A percentile compares a stretch with the other conserved stretches of the same genome.
These are phyloP conservation scores for Paraphoma chrysanthemicola DNA, from an alignment of 2,329 filamentous ascomycete genomes.

Conservation along the genomic window DNA sequence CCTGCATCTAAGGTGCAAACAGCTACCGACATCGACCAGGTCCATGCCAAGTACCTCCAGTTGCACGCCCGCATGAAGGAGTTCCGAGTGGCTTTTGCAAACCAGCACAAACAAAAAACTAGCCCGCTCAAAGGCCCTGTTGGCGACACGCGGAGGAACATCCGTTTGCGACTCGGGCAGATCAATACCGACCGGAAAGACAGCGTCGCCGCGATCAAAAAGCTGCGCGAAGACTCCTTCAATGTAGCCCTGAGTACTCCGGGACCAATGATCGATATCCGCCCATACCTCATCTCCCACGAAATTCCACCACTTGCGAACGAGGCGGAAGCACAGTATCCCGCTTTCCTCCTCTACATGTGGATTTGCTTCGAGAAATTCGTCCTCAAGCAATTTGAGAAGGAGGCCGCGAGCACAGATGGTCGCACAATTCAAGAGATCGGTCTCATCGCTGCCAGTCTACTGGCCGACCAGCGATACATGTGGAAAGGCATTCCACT, in stretches of 20 bases:
- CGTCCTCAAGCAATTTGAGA: constrained; percentile 67
- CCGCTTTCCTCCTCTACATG: constrained; percentile 66
- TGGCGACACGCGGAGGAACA: constrained; percentile 41
- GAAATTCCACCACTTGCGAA: constrained; percentile 35
- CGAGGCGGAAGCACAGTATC: constrained; percentile 51
- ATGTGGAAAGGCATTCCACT: constrained; percentile 71
- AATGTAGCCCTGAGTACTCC: constrained; percentile 27
- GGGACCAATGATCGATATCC: constrained; percentile 45
- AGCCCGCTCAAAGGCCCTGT: constrained; percentile 37
- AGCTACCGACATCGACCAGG: constrained; percentile 29
- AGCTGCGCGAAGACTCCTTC: constrained; percentile 39
- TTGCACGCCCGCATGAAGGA: constrained; percentile 46
- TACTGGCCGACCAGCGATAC: constrained; percentile 75
- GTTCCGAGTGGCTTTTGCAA: constrained; percentile 40
- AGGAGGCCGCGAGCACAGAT: constrained; percentile 48
- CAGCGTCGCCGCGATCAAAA: constrained; percentile 34
- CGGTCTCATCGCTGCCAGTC: constrained; percentile 75
- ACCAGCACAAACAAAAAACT: constrained; percentile 28
- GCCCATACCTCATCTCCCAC: constrained; percentile 44
- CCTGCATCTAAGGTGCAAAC: constrained; percentile 11
- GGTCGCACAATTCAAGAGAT: constrained; percentile 71
- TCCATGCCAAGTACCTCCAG: constrained; percentile 44
- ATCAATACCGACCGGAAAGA: constrained; percentile 37
- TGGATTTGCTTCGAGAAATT: constrained; percentile 79
- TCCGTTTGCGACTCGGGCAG: constrained; percentile 43